Evolutionary conservation across 2,329 filamentous ascomycete species (phyloP).

Genomic region (Aspergillus brasiliensis): DNA sequence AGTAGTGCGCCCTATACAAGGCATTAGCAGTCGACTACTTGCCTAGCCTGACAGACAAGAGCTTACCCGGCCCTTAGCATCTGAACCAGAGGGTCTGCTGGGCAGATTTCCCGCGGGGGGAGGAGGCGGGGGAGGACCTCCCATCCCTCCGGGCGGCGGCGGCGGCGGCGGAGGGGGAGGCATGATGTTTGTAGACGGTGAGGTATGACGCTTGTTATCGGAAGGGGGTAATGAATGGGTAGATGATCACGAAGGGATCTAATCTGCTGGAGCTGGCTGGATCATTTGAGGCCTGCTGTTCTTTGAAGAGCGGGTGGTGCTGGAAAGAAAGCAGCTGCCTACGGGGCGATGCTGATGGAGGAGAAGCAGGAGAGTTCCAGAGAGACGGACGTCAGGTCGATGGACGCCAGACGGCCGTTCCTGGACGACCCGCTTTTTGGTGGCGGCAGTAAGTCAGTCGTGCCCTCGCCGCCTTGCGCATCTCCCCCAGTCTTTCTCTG

Average conservation of each 20-base stretch:
- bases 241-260: constrained; percentile 15
- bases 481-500: not conserved
- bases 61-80: constrained; percentile 65
- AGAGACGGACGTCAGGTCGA: constrained; percentile 9
- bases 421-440: constrained; percentile 1
- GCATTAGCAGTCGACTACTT: constrained; percentile 18
- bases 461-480: constrained; percentile 1
- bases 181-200: constrained; percentile 32
- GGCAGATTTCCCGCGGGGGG: constrained; percentile 57
- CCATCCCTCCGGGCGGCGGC: constrained; percentile 59
- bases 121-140: constrained; percentile 68
- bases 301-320: constrained; percentile 11
- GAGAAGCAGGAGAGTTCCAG: constrained; percentile 26
- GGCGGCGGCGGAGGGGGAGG: constrained; percentile 68
- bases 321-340: constrained; percentile 19
- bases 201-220: constrained; percentile 10
- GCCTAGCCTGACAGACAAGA: not conserved
- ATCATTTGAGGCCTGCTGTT: constrained; percentile 16
- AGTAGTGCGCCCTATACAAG: constrained; percentile 74
- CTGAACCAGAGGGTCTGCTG: constrained; percentile 57
- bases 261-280: constrained; percentile 12
- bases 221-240: constrained; percentile 1
- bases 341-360: constrained; percentile 24
- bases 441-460: constrained; percentile 1
- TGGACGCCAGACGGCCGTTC: not conserved